Conservation (phyloP, 164 flowering plant genomes). For the Berberis thunbergii region DNA sequence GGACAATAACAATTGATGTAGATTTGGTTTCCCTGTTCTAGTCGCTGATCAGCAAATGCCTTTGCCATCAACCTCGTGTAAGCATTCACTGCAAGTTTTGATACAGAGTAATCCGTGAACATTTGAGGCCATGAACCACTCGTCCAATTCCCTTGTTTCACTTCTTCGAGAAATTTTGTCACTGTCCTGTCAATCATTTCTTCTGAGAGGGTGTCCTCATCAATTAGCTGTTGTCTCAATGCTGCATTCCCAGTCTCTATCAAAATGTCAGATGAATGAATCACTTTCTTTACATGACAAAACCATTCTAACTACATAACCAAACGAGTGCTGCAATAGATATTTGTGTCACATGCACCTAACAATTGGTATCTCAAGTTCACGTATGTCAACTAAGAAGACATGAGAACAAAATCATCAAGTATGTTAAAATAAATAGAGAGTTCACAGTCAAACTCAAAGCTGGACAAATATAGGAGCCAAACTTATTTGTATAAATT, state of each 20-base stretch:
- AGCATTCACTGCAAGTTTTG: slow-evolving; percentile 82
- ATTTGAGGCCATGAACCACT: slow-evolving; percentile 82
- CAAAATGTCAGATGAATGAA: too few species aligned
- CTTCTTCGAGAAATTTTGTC: slow-evolving; percentile 57
- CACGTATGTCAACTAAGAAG: too few species aligned
- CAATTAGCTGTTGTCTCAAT: slow-evolving; percentile 49
- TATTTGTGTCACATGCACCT: too few species aligned
- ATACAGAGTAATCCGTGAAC: slow-evolving; percentile 77
- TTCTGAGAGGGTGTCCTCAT: slow-evolving; percentile 55
- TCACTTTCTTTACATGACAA: too few species aligned
- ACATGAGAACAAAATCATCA: too few species aligned
- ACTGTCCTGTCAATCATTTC: slow-evolving; percentile 62
- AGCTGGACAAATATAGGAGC: too few species aligned
- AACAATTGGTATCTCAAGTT: too few species aligned
- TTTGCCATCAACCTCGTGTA: slow-evolving; percentile 73
- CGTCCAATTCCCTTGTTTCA: slow-evolving; percentile 62
- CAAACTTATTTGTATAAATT: too few species aligned
- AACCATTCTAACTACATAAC: too few species aligned
- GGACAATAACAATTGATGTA: slow-evolving; percentile 85
- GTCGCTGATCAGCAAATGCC: slow-evolving; percentile 39
- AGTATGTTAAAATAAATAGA: too few species aligned
- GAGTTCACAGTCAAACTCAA: too few species aligned
- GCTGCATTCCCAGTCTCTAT: slow-evolving; percentile 35
- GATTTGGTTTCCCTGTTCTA: slow-evolving; percentile 42
- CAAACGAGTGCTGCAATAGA: too few species aligned